Conservation (phyloP, 164 flowering plant species). For the Taxillus chinensis region DNA sequence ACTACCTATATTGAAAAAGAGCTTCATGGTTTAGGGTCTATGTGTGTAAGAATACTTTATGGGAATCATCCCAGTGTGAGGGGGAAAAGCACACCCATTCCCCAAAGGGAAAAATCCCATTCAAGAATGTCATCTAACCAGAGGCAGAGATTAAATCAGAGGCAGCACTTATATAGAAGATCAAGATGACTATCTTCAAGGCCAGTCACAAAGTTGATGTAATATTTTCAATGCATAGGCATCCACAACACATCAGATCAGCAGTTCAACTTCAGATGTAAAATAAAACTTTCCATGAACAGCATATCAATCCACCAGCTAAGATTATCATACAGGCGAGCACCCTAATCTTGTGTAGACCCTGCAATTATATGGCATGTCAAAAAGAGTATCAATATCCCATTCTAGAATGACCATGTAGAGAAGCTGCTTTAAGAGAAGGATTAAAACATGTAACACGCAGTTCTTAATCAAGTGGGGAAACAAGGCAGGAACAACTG, state of each 20-base stretch:
- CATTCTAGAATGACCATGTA: slow-evolving; percentile 20
- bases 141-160: background rate
- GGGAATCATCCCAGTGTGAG: background rate
- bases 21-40: too few relatives aligned
- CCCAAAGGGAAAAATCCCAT: too few relatives aligned
- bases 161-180: slow-evolving; percentile 5
- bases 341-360: slow-evolving; percentile 74
- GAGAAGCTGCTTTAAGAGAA: slow-evolving; percentile 13
- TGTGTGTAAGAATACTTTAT: background rate
- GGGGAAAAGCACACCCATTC: too few relatives aligned
- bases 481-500: slow-evolving; percentile 4
- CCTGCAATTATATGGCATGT: slow-evolving; percentile 83
- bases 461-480: slow-evolving; percentile 4
- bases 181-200: slow-evolving; percentile 20
- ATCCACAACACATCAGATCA: slow-evolving; percentile 33
- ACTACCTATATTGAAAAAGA: too few relatives aligned
- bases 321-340: slow-evolving; percentile 67
- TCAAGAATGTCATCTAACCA: too few relatives aligned
- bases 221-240: slow-evolving; percentile 22
- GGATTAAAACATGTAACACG: slow-evolving; percentile 8
- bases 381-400: slow-evolving; percentile 63
- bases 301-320: slow-evolving; percentile 86
- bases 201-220: slow-evolving; percentile 18
- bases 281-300: slow-evolving; percentile 68
- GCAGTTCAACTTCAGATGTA: slow-evolving; percentile 50